Evolutionary conservation across 2,329 filamentous ascomycete species (phyloP).

Genomic region (Diaporthe eres): DNA sequence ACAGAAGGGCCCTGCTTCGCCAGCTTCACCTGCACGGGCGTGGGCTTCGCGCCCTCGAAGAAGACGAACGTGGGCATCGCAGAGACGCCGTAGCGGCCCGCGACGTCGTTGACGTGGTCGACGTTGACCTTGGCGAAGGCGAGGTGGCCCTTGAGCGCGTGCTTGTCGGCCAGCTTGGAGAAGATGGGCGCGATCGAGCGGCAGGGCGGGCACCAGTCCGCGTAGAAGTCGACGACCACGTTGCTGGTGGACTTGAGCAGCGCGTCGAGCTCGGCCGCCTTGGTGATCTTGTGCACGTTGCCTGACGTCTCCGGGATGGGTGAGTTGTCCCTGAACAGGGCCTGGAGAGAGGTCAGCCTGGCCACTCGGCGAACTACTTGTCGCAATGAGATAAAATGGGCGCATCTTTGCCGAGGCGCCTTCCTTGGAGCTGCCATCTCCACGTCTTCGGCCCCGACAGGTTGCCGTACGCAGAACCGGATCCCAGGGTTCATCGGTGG

Average conservation of each 20-base stretch:
- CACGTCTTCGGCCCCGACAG: background rate
- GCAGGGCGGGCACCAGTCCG: slow-evolving; percentile 67
- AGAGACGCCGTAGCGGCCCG: slow-evolving; percentile 62
- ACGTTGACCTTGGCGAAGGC: slow-evolving; percentile 71
- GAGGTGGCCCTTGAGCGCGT: slow-evolving; percentile 54
- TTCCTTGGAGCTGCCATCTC: background rate
- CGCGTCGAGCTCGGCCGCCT: slow-evolving; percentile 51
- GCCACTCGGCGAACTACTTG: background rate
- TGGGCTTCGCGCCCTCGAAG: slow-evolving; percentile 63
- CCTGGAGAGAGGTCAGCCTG: slow-evolving; percentile 31
- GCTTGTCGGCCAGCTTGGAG: slow-evolving; percentile 57
- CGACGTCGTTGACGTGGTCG: slow-evolving; percentile 64
- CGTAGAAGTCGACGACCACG: slow-evolving; percentile 64
- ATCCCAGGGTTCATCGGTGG: slow-evolving; percentile 16
- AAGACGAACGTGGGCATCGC: slow-evolving; percentile 71
- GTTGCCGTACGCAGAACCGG: background rate
- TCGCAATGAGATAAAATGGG: background rate
- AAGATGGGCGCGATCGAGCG: slow-evolving; percentile 63
- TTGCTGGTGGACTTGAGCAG: slow-evolving; percentile 57
- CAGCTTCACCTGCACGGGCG: slow-evolving; percentile 49
- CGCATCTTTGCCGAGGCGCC: background rate
- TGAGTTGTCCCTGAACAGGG: slow-evolving; percentile 46
- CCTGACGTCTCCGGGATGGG: slow-evolving; percentile 58
- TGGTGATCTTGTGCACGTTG: slow-evolving; percentile 53
- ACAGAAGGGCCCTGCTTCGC: slow-evolving; percentile 37